Evolutionary conservation across 2,329 filamentous ascomycete species (phyloP).

Genomic region (Aspergillus cejpii): DNA sequence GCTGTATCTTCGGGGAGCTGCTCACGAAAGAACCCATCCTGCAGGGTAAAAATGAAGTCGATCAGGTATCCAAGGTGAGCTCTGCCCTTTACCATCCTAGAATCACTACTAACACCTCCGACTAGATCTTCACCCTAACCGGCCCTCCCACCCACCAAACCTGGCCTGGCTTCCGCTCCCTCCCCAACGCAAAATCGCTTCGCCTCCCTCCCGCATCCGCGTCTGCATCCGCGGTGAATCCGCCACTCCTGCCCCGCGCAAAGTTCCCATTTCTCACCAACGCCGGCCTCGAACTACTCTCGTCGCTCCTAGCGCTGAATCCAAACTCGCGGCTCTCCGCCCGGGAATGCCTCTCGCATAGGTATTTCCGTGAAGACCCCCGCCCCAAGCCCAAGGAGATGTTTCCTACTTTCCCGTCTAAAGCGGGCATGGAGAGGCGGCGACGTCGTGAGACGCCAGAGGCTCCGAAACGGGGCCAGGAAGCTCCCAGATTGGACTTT

Average conservation of each 20-base stretch:
- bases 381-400: constrained; percentile 82
- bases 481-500: constrained; percentile 59
- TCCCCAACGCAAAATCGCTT: constrained; percentile 78
- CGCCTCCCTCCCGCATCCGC: constrained; percentile 52
- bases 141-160: constrained; percentile 73
- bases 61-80: constrained; percentile 64
- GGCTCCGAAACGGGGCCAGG: constrained; percentile 71
- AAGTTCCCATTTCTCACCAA: constrained; percentile 76
- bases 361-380: constrained; percentile 84
- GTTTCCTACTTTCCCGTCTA: constrained; percentile 96
- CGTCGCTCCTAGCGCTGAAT: constrained; percentile 64
- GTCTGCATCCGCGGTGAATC: constrained; percentile 32
- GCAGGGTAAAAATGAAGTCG: constrained; percentile 86
- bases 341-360: constrained; percentile 65
- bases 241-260: constrained; percentile 57
- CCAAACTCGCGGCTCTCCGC: constrained; percentile 66
- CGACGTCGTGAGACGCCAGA: constrained; percentile 67
- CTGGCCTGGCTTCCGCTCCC: constrained; percentile 80
- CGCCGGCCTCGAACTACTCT: constrained; percentile 64
- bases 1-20: constrained; percentile 92
- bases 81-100: not conserved
- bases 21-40: constrained; percentile 75
- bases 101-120: constrained; percentile 4
- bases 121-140: constrained; percentile 74
- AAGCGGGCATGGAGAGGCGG: constrained; percentile 82